These are phyloP conservation scores for Pichiaceae sp. DNA, from an alignment of 1,139 yeast genomes.

Conservation along the genomic window DNA sequence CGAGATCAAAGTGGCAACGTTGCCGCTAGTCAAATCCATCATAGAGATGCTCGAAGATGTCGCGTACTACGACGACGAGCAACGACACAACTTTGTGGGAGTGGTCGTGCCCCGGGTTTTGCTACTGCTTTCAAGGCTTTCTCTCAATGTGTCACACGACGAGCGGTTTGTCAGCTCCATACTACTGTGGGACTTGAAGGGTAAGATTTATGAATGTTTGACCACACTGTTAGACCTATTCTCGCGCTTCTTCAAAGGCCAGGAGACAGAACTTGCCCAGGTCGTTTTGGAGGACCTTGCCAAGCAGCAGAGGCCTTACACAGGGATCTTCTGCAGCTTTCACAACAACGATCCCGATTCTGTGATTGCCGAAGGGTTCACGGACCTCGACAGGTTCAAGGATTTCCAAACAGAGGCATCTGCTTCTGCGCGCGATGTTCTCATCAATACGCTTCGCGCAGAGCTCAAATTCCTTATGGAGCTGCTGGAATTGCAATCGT, in stretches of 20 bases:
- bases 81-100: conserved; percentile 14
- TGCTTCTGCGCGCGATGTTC: conserved; percentile 16
- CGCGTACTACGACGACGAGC: conserved; percentile 30
- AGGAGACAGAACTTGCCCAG: conserved; percentile 6
- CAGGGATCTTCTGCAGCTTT: conserved; percentile 7
- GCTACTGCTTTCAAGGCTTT: conserved; percentile 7
- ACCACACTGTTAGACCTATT: conserved; percentile 15
- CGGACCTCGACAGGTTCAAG: conserved; percentile 15
- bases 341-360: conserved; percentile 1
- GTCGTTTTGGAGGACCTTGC: conserved; percentile 13
- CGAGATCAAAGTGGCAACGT: conserved; percentile 40
- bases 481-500: conserved; percentile 12
- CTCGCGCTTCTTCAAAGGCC: conserved; percentile 9
- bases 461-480: conserved; percentile 16
- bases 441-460: conserved; percentile 12
- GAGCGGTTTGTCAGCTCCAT: conserved; percentile 8
- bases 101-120: conserved; percentile 15
- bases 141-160: conserved; percentile 2
- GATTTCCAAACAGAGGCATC: conserved; percentile 15
- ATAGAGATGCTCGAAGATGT: conserved; percentile 46
- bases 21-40: conserved; percentile 45
- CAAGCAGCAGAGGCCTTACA: conserved; percentile 10
- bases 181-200: conserved; percentile 14
- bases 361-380: conserved; percentile 7
- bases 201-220: conserved; percentile 17